Conservation (phyloP, 2,329 filamentous ascomycete species). For the Ophiostoma ulmi region DNA sequence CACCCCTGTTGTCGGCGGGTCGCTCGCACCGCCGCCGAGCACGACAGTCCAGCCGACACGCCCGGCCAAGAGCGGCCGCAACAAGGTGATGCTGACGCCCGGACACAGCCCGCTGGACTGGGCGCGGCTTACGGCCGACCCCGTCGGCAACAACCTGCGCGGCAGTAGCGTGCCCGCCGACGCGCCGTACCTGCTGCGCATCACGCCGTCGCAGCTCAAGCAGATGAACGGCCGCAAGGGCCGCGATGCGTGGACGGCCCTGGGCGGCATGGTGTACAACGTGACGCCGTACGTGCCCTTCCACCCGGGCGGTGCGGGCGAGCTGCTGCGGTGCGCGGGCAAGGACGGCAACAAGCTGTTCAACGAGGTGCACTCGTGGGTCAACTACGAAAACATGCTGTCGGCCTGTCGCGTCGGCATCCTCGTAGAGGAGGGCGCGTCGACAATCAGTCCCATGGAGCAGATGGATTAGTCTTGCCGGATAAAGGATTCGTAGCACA, state of each 20-base stretch:
- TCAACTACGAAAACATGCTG: constrained; percentile 68
- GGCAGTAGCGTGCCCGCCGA: constrained; percentile 48
- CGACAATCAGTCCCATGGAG: constrained; percentile 45
- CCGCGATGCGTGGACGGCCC: constrained; percentile 82
- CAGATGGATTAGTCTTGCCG: constrained; percentile 50
- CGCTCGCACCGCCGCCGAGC: constrained; percentile 48
- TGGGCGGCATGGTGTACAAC: constrained; percentile 90
- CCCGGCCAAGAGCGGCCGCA: constrained; percentile 48
- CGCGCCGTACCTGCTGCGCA: constrained; percentile 59
- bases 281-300: constrained; percentile 84
- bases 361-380: constrained; percentile 64
- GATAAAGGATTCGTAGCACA: background rate
- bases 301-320: constrained; percentile 79
- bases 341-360: constrained; percentile 60
- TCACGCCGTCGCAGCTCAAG: constrained; percentile 77
- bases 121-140: constrained; percentile 67
- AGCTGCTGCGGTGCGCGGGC: constrained; percentile 60
- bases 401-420: constrained; percentile 58
- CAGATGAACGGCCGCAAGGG: constrained; percentile 76
- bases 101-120: constrained; percentile 95
- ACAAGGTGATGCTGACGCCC: constrained; percentile 78
- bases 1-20: background rate
- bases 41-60: constrained; percentile 45
- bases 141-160: constrained; percentile 55
- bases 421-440: constrained; percentile 51